Conservation (phyloP, 1,284 basidiomycete genomes). For the Tilletia indica region DNA sequence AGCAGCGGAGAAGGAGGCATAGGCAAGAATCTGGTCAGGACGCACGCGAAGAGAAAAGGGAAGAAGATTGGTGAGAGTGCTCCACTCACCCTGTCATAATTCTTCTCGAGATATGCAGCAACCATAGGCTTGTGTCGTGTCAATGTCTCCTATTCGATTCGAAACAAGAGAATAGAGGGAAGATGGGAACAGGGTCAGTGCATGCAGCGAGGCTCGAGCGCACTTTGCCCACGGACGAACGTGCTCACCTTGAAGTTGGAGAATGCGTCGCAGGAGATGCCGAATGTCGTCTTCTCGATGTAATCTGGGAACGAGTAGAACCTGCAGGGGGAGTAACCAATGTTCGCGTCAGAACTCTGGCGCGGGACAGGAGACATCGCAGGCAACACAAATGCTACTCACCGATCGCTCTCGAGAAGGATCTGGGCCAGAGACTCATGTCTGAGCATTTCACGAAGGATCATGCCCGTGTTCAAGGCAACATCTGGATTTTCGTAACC, state of each 20-base stretch:
- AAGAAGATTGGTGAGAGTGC: not conserved
- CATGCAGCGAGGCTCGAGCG: not conserved
- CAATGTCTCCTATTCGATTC: slow-evolving; percentile 59
- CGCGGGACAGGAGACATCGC: not conserved
- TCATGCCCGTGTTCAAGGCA: slow-evolving; percentile 96
- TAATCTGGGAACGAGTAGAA: slow-evolving; percentile 96
- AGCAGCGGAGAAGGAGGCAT: not conserved
- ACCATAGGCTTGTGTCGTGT: slow-evolving; percentile 97
- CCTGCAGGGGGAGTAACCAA: slow-evolving; percentile 51
- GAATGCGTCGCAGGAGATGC: slow-evolving; percentile 95
- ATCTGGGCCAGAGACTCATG: slow-evolving; percentile 89
- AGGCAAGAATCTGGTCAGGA: no score
- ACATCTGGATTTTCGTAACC: slow-evolving; percentile 89
- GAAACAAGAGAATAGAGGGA: not conserved
- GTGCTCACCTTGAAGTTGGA: slow-evolving; percentile 73
- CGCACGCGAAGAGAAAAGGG: no score
- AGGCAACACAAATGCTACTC: slow-evolving; percentile 6
- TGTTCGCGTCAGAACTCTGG: not conserved
- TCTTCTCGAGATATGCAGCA: slow-evolving; percentile 88
- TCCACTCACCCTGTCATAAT: slow-evolving; percentile 80
- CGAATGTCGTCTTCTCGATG: slow-evolving; percentile 96
- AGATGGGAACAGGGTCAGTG: not conserved
- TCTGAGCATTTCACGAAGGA: slow-evolving; percentile 91
- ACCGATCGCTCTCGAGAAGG: slow-evolving; percentile 79
- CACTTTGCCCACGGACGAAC: no score